Base-by-base conservation (phyloP, 352 stramenopile genomes). In the Thalassiosira hispida region DNA sequence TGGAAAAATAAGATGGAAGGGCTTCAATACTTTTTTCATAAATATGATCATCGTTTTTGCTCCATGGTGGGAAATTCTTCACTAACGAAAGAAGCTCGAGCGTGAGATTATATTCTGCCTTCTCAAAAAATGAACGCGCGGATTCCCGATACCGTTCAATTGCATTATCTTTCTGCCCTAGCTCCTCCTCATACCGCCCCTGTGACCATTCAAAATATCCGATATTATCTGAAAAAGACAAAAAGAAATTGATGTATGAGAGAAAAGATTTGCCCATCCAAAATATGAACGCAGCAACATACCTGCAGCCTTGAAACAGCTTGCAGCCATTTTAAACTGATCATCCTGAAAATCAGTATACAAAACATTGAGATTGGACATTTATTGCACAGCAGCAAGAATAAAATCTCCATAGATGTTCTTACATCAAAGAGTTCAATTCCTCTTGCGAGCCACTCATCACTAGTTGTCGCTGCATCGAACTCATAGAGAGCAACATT, bases 251-350 rank as follows among this genome's bases (percentile, higher is more conserved):
- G 23, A 1, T 7, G 20, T 4, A 35, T 62, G 46, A 38, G 47
- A 35, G 49, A 51, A 35, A 72, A 25, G 23, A 40, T n/a, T n/a
- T n/a, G 16, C 4, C 11, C 1, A 55, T 1, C 16, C 22, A 63
- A 35, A 22, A 40, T 18, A 6, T 22, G 6, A 66, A 52, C 49
- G 12, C 8, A 35, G 47, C 38, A 18, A 59, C 51, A 22, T 20
- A 72, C 55, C 71, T 27, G 77, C 70, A 51, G 46, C 62, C 23
- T 74, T 78, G 49, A 85, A 85, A 62, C 77, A 85, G 8, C 33
- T 63, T 64, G 63, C 55, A 46, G 77, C 77, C 49, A 80, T 66
- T 66, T 77, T 68, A 51, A 63, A 85, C 12, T 77, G 51, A 9
- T 68, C 77, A 66, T 81, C 56, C 29, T 73, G 23, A 11, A 42